Evolutionary conservation across 208 protist genomes (phyloP).

Genomic region (Trypanosoma rangeli): DNA sequence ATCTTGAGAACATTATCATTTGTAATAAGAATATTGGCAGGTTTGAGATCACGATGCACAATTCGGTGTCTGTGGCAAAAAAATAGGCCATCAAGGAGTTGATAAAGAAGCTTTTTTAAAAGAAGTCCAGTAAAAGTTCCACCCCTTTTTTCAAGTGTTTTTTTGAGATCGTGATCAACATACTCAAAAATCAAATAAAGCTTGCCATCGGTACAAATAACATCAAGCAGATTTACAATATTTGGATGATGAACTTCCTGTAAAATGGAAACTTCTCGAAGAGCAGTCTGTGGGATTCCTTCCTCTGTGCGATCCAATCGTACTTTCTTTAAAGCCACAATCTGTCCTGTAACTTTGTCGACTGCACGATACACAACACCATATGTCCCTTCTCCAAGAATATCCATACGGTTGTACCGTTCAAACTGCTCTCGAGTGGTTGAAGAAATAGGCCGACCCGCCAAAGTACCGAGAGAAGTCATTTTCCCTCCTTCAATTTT

Average conservation of each 20-base stretch:
- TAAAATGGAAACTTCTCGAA: slow-evolving; percentile 98
- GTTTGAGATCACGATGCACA: slow-evolving; percentile 95
- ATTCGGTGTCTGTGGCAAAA: slow-evolving; percentile 94
- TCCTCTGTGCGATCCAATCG: slow-evolving; percentile 97
- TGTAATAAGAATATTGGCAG: slow-evolving; percentile 95
- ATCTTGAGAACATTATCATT: slow-evolving; percentile 86
- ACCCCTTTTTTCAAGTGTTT: slow-evolving; percentile 92
- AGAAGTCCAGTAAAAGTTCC: slow-evolving; percentile 67
- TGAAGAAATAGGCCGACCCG: slow-evolving; percentile 38
- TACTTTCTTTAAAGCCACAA: slow-evolving; percentile 98
- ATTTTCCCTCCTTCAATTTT: slow-evolving; percentile 32
- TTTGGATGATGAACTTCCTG: slow-evolving; percentile 97
- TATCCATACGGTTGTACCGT: slow-evolving; percentile 86
- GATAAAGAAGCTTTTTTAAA: slow-evolving; percentile 93
- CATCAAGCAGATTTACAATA: slow-evolving; percentile 94
- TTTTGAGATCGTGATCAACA: slow-evolving; percentile 96
- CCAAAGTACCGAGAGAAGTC: slow-evolving; percentile 37
- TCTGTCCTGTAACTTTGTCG: slow-evolving; percentile 73
- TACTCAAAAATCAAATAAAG: slow-evolving; percentile 93
- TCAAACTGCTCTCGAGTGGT: slow-evolving; percentile 66
- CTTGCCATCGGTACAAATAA: slow-evolving; percentile 87
- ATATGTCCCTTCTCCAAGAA: slow-evolving; percentile 93
- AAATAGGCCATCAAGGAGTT: slow-evolving; percentile 96
- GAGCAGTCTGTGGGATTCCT: slow-evolving; percentile 96
- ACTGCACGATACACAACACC: slow-evolving; percentile 91